Evolutionary conservation across 108 stramenopile genomes (phyloP).

Genomic region (Conticribra guillardii): DNA sequence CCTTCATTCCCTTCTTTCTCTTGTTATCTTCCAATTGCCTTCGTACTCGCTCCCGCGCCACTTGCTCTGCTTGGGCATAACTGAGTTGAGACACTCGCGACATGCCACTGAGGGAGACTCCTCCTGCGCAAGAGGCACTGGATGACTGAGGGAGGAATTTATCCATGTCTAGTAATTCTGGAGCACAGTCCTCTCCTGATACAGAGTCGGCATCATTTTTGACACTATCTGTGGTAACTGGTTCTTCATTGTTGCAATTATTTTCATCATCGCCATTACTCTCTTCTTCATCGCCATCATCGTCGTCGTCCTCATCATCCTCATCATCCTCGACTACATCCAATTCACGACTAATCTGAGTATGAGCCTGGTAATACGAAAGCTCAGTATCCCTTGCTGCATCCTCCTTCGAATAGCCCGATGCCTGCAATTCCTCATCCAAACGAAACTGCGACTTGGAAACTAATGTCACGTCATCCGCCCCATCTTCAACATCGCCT

Average conservation of each 20-base stretch:
- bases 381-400: constrained; percentile 75
- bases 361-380: constrained; percentile 65
- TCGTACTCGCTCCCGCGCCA: constrained; percentile 73
- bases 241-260: constrained; percentile 10
- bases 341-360: constrained; percentile 29
- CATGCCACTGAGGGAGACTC: constrained; percentile 45
- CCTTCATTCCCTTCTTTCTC: constrained; percentile 58
- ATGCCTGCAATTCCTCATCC: constrained; percentile 80
- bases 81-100: constrained; percentile 42
- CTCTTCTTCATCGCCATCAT: constrained; percentile 44
- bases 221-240: constrained; percentile 2
- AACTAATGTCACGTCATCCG: constrained; percentile 41
- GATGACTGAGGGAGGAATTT: constrained; percentile 25
- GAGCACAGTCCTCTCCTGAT: constrained; percentile 32
- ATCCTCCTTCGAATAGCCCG: constrained; percentile 79
- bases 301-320: constrained; percentile 40
- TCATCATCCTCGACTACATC: constrained; percentile 61
- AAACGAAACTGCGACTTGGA: constrained; percentile 64
- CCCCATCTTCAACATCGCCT: constrained; percentile 42
- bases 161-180: constrained; percentile 41
- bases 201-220: constrained; percentile 26
- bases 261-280: constrained; percentile 18
- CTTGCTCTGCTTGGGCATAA: constrained; percentile 64
- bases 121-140: constrained; percentile 29
- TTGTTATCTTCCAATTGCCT: constrained; percentile 75